Evolutionary conservation across 2,329 filamentous ascomycete species (phyloP).

Genomic region (Fonsecaea pedrosoi): DNA sequence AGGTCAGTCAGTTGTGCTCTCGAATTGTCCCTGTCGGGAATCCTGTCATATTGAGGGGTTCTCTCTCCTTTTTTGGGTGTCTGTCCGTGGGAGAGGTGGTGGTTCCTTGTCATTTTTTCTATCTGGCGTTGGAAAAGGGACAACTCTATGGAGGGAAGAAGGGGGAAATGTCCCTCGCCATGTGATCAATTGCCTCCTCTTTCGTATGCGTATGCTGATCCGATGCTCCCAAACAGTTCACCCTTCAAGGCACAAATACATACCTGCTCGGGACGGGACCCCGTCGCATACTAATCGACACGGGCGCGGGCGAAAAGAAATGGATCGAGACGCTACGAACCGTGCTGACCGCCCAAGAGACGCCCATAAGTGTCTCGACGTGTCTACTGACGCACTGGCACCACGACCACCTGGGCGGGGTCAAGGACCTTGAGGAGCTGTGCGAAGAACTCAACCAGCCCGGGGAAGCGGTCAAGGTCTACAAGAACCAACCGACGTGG

Average conservation of each 20-base stretch:
- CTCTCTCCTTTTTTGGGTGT: not conserved
- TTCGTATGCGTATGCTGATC: not conserved
- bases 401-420: slow-evolving; percentile 79
- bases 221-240: slow-evolving; percentile 54
- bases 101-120: no score
- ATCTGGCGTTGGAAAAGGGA: no score
- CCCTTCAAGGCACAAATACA: slow-evolving; percentile 84
- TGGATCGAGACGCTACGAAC: slow-evolving; percentile 73
- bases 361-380: slow-evolving; percentile 69
- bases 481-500: slow-evolving; percentile 52
- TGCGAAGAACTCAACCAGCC: slow-evolving; percentile 63
- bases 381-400: slow-evolving; percentile 93
- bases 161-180: not conserved
- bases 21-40: not conserved
- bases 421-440: slow-evolving; percentile 69
- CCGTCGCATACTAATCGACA: slow-evolving; percentile 82
- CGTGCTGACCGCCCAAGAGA: slow-evolving; percentile 57
- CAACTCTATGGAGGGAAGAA: not conserved
- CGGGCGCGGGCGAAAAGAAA: slow-evolving; percentile 76
- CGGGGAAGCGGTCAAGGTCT: slow-evolving; percentile 47
- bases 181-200: not conserved
- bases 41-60: not conserved
- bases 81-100: no score
- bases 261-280: slow-evolving; percentile 83
- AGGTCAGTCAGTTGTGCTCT: slow-evolving; percentile 55